These are phyloP conservation scores for Centaurea solstitialis DNA, from an alignment of 129 eudicot genomes.

Conservation along the genomic window DNA sequence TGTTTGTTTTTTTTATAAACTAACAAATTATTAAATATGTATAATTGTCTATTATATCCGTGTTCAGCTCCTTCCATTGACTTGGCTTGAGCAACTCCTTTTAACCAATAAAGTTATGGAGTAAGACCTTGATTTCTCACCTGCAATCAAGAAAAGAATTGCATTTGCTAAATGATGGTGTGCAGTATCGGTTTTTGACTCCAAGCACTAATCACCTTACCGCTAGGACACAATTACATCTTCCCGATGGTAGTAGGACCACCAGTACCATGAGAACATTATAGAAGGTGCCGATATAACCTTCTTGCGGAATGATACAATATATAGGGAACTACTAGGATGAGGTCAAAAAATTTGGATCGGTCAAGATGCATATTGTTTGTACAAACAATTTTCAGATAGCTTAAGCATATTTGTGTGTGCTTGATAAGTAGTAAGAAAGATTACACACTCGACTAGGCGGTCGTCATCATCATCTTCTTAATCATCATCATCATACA, in stretches of 20 bases:
- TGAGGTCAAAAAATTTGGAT: not conserved
- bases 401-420: not conserved
- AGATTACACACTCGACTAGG: not conserved
- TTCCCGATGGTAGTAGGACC: not conserved
- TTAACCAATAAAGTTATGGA: no score
- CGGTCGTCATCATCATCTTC: not conserved
- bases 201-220: no score
- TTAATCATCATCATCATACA: not conserved
- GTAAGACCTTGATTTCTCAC: no score
- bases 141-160: no score
- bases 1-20: no score
- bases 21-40: no score
- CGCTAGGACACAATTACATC: no score
- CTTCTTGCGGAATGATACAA: not conserved
- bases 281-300: not conserved
- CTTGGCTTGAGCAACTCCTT: no score
- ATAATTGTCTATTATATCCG: no score
- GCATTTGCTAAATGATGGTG: no score
- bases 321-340: not conserved
- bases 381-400: constrained; percentile 17
- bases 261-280: not conserved
- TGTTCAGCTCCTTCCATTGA: no score
- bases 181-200: no score
- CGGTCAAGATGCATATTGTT: not conserved
- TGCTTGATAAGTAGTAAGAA: not conserved